A percentile compares a stretch with the other conserved stretches of the same genome.
phyloP scores from a whole-genome alignment of 495 filamentous ascomycete species.

The Cetradonia linearis region DNA sequence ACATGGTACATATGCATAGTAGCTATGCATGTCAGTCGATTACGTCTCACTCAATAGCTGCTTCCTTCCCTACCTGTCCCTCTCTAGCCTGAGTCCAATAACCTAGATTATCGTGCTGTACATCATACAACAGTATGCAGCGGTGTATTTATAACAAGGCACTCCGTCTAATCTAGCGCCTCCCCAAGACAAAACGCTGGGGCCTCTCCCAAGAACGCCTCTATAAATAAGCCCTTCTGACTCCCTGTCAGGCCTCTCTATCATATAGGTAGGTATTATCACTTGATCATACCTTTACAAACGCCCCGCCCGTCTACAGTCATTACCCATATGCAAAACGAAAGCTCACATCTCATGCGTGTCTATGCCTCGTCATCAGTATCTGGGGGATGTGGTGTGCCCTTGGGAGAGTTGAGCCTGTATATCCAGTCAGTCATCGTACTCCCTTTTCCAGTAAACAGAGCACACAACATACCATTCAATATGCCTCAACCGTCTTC shows the following conservation, averaged over 20 bases:
- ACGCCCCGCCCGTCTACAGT: constrained; percentile 14
- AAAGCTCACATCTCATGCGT: background rate
- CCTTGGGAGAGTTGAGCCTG: constrained; percentile 51
- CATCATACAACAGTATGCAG: too few relatives aligned
- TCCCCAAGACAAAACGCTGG: background rate
- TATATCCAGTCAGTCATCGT: background rate
- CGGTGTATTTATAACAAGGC: too few relatives aligned
- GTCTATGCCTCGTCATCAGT: constrained; percentile 62
- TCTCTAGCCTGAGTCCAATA: too few relatives aligned
- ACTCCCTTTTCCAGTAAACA: too few relatives aligned
- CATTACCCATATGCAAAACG: background rate
- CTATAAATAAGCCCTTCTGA: constrained; percentile 1
- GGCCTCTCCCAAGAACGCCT: background rate
- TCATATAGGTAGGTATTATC: background rate
- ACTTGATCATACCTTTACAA: background rate
- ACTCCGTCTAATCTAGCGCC: background rate
- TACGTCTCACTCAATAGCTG: too few relatives aligned
- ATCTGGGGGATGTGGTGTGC: constrained; percentile 66
- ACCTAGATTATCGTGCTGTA: too few relatives aligned
- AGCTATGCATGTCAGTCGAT: too few relatives aligned
- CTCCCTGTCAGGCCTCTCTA: background rate
- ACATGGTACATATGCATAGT: too few relatives aligned
- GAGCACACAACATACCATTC: constrained; percentile 67
- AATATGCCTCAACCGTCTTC: constrained; percentile 83
- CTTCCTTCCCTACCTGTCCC: too few relatives aligned